Evolutionary conservation across 1,284 basidiomycete genomes (phyloP).

Genomic region (Mycena citricolor): DNA sequence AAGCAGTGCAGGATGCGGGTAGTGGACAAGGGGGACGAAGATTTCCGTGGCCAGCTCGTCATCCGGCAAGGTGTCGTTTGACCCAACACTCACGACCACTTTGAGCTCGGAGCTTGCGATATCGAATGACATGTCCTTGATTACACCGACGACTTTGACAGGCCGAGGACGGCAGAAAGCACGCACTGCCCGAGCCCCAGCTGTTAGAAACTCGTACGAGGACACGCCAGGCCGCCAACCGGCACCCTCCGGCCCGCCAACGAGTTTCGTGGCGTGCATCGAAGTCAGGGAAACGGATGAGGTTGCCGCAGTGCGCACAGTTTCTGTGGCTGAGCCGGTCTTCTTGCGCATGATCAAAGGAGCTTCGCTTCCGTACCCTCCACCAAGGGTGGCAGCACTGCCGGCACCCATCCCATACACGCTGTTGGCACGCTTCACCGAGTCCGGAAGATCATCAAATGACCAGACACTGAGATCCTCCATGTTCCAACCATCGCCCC

Average conservation of each 20-base stretch:
- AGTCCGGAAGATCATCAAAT: constrained; percentile 62
- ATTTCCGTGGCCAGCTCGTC: constrained; percentile 74
- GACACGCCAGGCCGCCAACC: constrained; percentile 42
- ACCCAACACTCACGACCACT: constrained; percentile 59
- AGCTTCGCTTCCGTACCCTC: constrained; percentile 14
- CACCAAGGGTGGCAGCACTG: constrained; percentile 17
- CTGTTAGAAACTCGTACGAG: constrained; percentile 69
- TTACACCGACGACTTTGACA: constrained; percentile 67
- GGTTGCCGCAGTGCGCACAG: constrained; percentile 1
- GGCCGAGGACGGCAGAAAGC: constrained; percentile 87
- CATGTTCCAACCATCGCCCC: constrained; percentile 97
- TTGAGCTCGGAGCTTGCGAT: constrained; percentile 70
- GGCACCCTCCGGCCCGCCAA: constrained; percentile 20
- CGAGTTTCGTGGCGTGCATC: constrained; percentile 5
- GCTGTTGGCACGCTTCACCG: constrained; percentile 27
- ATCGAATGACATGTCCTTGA: constrained; percentile 73
- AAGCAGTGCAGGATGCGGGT: constrained; percentile 49
- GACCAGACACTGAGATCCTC: constrained; percentile 95
- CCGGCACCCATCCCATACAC: constrained; percentile 14
- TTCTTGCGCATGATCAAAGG: constrained; percentile 20
- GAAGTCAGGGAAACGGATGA: constrained; percentile 17
- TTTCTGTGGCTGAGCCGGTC: constrained; percentile 27
- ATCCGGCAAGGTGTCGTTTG: constrained; percentile 48
- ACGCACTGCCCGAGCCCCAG: constrained; percentile 79
- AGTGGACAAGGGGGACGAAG: constrained; percentile 88